phyloP scores from a whole-genome alignment of 805 yeast species.

The Candida cerambycidarum region DNA sequence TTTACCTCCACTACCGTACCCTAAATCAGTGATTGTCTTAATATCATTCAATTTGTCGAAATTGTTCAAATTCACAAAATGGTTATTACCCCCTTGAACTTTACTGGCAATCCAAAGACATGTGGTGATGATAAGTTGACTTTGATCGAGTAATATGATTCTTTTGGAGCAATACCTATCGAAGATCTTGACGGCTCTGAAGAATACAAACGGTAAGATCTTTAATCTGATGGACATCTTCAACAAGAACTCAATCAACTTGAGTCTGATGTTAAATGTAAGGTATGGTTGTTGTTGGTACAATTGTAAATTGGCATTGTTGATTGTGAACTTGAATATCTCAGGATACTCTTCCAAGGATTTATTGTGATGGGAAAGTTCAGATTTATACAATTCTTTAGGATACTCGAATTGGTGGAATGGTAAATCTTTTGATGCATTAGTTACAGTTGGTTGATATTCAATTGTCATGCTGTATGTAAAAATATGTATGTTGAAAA shows the following conservation, averaged over 20 bases:
- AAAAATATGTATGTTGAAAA: neutral
- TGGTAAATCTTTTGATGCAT: conserved; percentile 10
- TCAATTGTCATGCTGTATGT: conserved; percentile 4
- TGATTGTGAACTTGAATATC: conserved; percentile 38
- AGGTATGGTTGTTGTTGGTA: conserved; percentile 89
- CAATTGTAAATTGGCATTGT: conserved; percentile 50
- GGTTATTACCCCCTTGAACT: conserved; percentile 72
- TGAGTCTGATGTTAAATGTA: conserved; percentile 67
- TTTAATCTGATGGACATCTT: conserved; percentile 66
- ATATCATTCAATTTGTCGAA: conserved; percentile 22
- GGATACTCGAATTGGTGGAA: conserved; percentile 52
- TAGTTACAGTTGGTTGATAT: conserved; percentile 4
- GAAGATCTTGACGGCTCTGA: conserved; percentile 70
- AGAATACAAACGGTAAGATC: conserved; percentile 64
- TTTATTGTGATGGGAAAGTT: conserved; percentile 46
- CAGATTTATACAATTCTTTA: conserved; percentile 47
- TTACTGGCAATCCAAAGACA: conserved; percentile 93
- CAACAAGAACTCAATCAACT: conserved; percentile 75
- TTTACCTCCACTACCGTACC: conserved; percentile 55
- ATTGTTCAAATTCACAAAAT: conserved; percentile 50
- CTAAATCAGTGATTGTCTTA: conserved; percentile 37
- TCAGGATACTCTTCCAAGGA: conserved; percentile 54
- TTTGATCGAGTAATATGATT: conserved; percentile 79
- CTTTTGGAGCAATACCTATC: conserved; percentile 91
- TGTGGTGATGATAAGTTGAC: conserved; percentile 87